Percentiles rank a stretch among this genome's conserved stretches.
phyloP scores from a whole-genome alignment of 352 stramenopile species.

The Phytophthora sojae region DNA sequence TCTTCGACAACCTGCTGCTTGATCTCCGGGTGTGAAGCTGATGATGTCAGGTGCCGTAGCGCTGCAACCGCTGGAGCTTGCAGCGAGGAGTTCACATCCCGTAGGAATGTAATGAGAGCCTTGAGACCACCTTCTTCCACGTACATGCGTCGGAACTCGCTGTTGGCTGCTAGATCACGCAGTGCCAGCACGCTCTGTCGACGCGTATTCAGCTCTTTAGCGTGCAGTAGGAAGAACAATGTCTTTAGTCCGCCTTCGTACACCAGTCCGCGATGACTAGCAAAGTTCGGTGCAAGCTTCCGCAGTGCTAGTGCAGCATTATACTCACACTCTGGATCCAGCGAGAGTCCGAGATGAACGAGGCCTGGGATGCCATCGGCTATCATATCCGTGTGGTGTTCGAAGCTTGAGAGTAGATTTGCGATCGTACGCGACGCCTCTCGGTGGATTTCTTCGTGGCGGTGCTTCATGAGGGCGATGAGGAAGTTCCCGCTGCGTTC shows the following conservation, averaged over 20 bases:
- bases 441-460: constrained; percentile 93
- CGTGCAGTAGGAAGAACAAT: constrained; percentile 92
- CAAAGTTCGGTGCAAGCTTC: constrained; percentile 94
- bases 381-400: constrained; percentile 93
- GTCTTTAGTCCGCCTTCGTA: constrained; percentile 91
- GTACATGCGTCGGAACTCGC: constrained; percentile 88
- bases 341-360: constrained; percentile 89
- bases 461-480: constrained; percentile 86
- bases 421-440: constrained; percentile 93
- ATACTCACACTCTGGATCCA: constrained; percentile 95
- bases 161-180: constrained; percentile 91
- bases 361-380: constrained; percentile 90
- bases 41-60: constrained; percentile 91
- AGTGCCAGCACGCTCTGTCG: constrained; percentile 91
- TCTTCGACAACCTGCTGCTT: constrained; percentile 89
- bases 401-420: constrained; percentile 95
- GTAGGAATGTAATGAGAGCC: constrained; percentile 90
- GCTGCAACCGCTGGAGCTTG: constrained; percentile 91
- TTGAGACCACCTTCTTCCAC: constrained; percentile 88
- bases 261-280: constrained; percentile 88
- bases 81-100: constrained; percentile 89
- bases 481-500: constrained; percentile 76
- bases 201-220: constrained; percentile 93
- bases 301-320: constrained; percentile 94
- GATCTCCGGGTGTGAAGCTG: constrained; percentile 70